Evolutionary conservation across 176 grass and related monocot species (phyloP), one percentile per base, ranked within the genome.

Genomic region (Triticum urartu): DNA sequence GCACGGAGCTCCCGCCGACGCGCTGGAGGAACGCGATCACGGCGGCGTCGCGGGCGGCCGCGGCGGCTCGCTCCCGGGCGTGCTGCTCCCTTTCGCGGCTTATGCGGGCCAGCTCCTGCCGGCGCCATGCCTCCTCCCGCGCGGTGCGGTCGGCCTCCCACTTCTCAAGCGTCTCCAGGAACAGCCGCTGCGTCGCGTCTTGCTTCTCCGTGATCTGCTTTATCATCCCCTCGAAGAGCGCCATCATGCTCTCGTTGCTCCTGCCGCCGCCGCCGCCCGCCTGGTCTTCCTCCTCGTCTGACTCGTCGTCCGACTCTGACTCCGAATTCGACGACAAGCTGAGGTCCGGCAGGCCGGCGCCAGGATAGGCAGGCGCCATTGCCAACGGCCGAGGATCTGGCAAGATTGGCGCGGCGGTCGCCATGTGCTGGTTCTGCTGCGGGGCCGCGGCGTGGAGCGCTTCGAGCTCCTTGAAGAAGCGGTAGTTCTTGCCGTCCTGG

Each of bases 401-500:
- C 77, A 40, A 28, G 67, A 64, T 25, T 20, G 68, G 11, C 12
- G 81, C 17, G 40, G 54, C 54, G 64, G 9, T 26, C 7, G 56
- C 5, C 48, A 70, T 85, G 0, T 61, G 34, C 58, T 30, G 62
- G 13, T 11, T 35, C 2, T 9, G 89, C 36, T 43, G 86, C 52
- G 83, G 85, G 0, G 83, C 74, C 20, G 88, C 63, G 8, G 89
- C 86, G 32, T 93, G 91, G 34, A 98, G 74, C 2, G 91, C 93
- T 60, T 98, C 91, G 0, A 95, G 89, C 74, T 98, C 83, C 1
- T 77, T 82, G 52, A 98, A 98, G 85, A 98, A 98, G 20, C 93
- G 93, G 93, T 98, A 98, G 89, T 88, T 98, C 82, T 95, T 95
- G 64, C 96, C 96, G 84, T 98, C 96, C 87, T 95, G 94, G 38